These are phyloP conservation scores for Metarhizium anisopliae DNA, from an alignment of 2,329 filamentous ascomycete genomes.

Conservation along the genomic window DNA sequence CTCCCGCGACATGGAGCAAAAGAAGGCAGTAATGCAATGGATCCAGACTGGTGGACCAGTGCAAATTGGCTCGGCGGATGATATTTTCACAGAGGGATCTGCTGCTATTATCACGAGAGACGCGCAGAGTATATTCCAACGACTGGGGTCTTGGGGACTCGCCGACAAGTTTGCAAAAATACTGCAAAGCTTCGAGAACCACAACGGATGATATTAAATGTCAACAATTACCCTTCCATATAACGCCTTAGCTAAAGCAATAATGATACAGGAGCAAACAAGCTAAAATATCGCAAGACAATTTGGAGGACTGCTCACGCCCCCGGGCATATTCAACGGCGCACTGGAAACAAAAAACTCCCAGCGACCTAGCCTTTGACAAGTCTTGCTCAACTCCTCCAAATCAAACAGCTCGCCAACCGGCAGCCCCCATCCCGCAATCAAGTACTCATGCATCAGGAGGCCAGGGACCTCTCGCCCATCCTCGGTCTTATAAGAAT, in stretches of 20 bases:
- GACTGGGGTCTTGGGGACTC: too few relatives aligned
- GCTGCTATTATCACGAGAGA: too few relatives aligned
- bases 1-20: too few relatives aligned
- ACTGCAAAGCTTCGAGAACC: conserved; percentile 9
- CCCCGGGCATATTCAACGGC: conserved; percentile 38
- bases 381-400: conserved; percentile 31
- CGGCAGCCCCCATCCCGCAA: conserved; percentile 39
- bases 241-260: background rate
- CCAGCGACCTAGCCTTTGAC: conserved; percentile 40
- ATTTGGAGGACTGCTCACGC: conserved; percentile 35
- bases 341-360: conserved; percentile 40
- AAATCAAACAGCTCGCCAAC: conserved; percentile 27
- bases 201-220: background rate
- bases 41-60: too few relatives aligned
- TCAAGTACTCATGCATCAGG: conserved; percentile 36
- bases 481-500: conserved; percentile 16
- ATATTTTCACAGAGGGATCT: too few relatives aligned
- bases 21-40: too few relatives aligned
- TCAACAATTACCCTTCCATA: background rate
- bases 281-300: conserved; percentile 31
- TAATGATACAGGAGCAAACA: background rate
- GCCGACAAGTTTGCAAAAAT: conserved; percentile 15
- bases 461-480: conserved; percentile 10
- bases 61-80: too few relatives aligned
- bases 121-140: too few relatives aligned